Conservation (phyloP, 495 filamentous ascomycete genomes). For the Penicillium manginii region DNA sequence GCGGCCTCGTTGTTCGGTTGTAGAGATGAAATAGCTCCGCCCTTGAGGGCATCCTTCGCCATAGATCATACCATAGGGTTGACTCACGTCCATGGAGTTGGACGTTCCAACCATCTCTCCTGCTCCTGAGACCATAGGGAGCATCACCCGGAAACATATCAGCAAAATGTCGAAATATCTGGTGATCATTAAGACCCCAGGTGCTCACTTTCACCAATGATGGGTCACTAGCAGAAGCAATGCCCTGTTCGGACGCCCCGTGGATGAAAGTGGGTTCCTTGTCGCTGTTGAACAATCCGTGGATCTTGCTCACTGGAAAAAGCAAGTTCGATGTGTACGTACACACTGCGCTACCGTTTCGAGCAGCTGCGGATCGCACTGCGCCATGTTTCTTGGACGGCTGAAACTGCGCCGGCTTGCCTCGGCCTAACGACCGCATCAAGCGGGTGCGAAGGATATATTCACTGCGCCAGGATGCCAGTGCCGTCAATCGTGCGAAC, state of each 20-base stretch:
- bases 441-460: constrained; percentile 87
- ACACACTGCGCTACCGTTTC: constrained; percentile 62
- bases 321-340: constrained; percentile 83
- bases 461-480: constrained; percentile 90
- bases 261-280: constrained; percentile 78
- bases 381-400: constrained; percentile 52
- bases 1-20: constrained; percentile 78
- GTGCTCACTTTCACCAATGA: constrained; percentile 76
- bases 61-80: constrained; percentile 79
- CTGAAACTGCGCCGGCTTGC: constrained; percentile 68
- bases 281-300: constrained; percentile 71
- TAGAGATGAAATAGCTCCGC: constrained; percentile 71
- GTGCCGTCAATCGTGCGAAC: constrained; percentile 77
- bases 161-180: constrained; percentile 72
- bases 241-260: constrained; percentile 74
- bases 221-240: constrained; percentile 75
- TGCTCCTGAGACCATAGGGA: constrained; percentile 76
- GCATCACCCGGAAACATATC: constrained; percentile 73
- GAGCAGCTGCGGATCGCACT: constrained; percentile 49
- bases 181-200: constrained; percentile 79
- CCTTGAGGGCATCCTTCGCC: constrained; percentile 85
- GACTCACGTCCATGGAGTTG: constrained; percentile 88
- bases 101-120: constrained; percentile 75
- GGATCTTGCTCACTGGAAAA: constrained; percentile 73
- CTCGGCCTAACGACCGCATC: constrained; percentile 75